Conservation (phyloP, 192 early-diverging fungal genomes). For the Paraglomus brasilianum region DNA sequence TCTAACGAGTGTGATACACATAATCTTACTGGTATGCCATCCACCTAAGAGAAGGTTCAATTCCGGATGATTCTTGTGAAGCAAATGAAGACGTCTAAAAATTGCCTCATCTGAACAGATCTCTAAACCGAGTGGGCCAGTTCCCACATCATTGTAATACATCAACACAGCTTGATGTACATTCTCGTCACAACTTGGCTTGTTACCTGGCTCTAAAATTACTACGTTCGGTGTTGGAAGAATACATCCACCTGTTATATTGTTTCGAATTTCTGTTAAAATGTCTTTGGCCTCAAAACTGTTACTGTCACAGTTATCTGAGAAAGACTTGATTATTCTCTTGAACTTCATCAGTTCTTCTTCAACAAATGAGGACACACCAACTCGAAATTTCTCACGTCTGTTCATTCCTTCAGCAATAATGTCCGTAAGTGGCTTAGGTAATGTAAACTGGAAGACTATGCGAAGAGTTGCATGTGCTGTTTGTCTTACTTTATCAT, state of each 20-base stretch:
- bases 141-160: not conserved
- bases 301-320: no score
- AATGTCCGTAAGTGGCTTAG: not conserved
- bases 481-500: slow-evolving; percentile 1
- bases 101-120: not conserved
- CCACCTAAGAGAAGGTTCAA: not conserved
- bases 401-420: no score
- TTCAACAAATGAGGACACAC: no score
- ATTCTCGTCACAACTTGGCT: not conserved
- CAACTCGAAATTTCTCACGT: no score
- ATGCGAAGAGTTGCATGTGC: slow-evolving; percentile 18
- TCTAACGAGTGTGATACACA: not conserved
- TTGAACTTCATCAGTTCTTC: no score
- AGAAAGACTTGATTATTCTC: no score
- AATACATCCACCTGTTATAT: not conserved
- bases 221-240: not conserved
- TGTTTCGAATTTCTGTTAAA: not conserved
- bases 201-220: not conserved
- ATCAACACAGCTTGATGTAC: not conserved
- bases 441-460: slow-evolving; percentile 12
- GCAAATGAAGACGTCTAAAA: not conserved
- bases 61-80: not conserved
- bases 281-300: not conserved
- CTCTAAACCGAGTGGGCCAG: not conserved
- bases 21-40: slow-evolving; percentile 1